Evolutionary conservation across 352 stramenopile genomes (phyloP).

Genomic region (Chrysophaeum taylorii): DNA sequence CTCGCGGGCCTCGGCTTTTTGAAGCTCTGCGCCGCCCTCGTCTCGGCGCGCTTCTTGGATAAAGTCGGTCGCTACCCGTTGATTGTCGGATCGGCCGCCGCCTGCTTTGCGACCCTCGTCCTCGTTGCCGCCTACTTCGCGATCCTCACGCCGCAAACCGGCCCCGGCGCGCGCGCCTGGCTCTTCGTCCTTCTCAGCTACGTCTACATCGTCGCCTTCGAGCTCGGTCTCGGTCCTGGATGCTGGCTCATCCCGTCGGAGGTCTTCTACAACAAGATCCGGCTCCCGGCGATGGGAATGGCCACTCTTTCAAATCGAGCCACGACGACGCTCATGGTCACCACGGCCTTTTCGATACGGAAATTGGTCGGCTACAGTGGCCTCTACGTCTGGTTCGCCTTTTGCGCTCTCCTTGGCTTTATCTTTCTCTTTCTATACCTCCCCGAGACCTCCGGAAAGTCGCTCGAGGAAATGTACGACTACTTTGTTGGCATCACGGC

Average conservation of each 20-base stretch:
- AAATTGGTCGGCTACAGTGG: constrained; percentile 37
- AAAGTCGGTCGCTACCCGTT: not conserved
- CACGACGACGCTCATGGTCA: constrained; percentile 43
- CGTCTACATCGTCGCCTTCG: constrained; percentile 1
- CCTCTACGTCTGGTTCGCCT: constrained; percentile 42
- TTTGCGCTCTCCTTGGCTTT: constrained; percentile 33
- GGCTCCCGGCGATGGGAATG: constrained; percentile 48
- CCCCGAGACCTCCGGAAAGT: constrained; percentile 48
- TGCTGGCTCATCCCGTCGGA: constrained; percentile 51
- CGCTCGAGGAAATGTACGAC: constrained; percentile 51
- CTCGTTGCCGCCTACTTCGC: not conserved
- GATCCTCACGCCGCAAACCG: not conserved
- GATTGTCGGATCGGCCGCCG: not conserved
- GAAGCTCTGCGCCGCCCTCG: constrained; percentile 11
- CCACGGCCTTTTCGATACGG: constrained; percentile 41
- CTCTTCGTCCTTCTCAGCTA: not conserved
- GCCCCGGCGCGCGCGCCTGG: not conserved
- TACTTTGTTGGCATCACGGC: constrained; percentile 46
- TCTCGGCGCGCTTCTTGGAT: not conserved
- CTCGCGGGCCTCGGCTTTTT: constrained; percentile 4
- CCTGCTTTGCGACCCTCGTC: not conserved
- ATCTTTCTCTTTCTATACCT: constrained; percentile 45
- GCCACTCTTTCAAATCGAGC: constrained; percentile 46
- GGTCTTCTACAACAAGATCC: constrained; percentile 48
- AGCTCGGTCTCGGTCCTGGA: constrained; percentile 35